Evolutionary conservation across 257 asterid genomes (phyloP).

Genomic region (Penstemon eatonii): DNA sequence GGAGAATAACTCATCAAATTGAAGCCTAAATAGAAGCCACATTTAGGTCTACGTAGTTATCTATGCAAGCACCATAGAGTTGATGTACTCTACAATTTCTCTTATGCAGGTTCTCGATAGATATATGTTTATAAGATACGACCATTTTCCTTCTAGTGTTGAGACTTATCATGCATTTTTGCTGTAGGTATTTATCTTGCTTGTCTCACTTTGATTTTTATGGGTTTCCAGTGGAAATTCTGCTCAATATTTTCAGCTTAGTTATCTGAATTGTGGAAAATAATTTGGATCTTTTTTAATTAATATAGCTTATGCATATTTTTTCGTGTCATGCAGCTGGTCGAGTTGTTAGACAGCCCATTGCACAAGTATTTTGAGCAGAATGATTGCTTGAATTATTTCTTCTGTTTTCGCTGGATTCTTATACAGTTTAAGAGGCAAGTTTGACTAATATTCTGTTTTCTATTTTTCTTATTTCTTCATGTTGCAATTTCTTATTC

Average conservation of each 20-base stretch:
- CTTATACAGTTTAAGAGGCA: conserved; percentile 97
- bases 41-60: too few relatives aligned
- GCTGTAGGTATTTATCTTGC: neutral
- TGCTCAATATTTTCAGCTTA: neutral
- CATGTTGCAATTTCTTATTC: neutral
- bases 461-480: neutral
- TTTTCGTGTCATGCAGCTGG: conserved; percentile 61
- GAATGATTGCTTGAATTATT: conserved; percentile 91
- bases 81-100: neutral
- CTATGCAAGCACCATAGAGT: too few relatives aligned
- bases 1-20: too few relatives aligned
- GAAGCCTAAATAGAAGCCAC: too few relatives aligned
- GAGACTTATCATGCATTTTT: neutral
- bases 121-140: neutral
- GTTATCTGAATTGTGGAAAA: neutral
- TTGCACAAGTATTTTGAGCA: conserved; percentile 81
- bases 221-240: neutral
- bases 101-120: neutral
- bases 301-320: too few relatives aligned
- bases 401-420: conserved; percentile 99
- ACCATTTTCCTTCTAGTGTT: neutral
- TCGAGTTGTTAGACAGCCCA: conserved; percentile 83
- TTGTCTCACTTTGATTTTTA: neutral
- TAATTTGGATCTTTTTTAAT: too few relatives aligned
- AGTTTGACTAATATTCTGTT: conserved; percentile 23